These are phyloP conservation scores for Metschnikowia borealis DNA, from an alignment of 805 yeast genomes.

Conservation along the genomic window DNA sequence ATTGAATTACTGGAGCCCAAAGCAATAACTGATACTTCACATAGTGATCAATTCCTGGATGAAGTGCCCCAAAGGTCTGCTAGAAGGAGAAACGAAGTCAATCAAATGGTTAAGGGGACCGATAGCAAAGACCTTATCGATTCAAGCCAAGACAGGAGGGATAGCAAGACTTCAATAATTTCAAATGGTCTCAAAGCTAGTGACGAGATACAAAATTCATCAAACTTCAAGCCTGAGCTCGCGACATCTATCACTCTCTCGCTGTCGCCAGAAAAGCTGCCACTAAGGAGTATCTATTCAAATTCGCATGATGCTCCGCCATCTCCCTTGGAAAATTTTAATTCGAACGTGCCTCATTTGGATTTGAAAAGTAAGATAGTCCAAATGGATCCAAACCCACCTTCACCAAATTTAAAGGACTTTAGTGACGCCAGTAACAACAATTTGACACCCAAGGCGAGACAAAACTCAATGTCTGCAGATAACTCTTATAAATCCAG, in stretches of 20 bases:
- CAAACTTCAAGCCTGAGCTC: slow-evolving; percentile 10
- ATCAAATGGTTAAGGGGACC: neutral
- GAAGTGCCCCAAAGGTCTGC: slow-evolving; percentile 27
- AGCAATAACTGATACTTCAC: neutral
- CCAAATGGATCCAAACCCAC: neutral
- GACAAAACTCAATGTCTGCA: slow-evolving; percentile 22
- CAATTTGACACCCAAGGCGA: slow-evolving; percentile 3
- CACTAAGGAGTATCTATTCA: neutral
- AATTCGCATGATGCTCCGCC: neutral
- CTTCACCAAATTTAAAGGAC: neutral
- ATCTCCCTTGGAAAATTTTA: neutral
- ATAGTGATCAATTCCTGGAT: neutral
- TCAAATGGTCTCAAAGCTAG: slow-evolving; percentile 12
- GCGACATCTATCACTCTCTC: slow-evolving; percentile 4
- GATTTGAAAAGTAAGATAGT: neutral
- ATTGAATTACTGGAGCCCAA: neutral
- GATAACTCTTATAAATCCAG: slow-evolving; percentile 29
- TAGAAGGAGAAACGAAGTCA: slow-evolving; percentile 15
- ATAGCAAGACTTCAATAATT: slow-evolving; percentile 11
- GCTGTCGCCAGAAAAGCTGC: neutral
- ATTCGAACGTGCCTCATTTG: neutral
- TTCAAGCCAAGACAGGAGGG: slow-evolving; percentile 4
- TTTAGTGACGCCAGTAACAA: neutral
- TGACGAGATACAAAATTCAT: slow-evolving; percentile 1
- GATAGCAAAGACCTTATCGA: neutral